Conservation (phyloP, 2,329 filamentous ascomycete species). For the Hymenoscyphus infarciens region DNA sequence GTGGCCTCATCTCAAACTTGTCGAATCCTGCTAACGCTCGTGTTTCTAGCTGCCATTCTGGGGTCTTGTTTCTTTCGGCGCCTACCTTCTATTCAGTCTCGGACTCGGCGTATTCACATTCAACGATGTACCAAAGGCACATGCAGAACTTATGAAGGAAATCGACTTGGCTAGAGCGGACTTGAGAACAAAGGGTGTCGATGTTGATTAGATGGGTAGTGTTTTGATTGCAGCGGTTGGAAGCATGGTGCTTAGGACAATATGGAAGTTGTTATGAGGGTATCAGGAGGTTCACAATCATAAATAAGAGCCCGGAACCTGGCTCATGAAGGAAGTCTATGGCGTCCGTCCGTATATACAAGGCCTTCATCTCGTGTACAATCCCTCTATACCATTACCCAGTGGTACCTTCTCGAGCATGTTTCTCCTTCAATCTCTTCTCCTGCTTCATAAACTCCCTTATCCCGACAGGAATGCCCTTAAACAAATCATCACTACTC, state of each 20-base stretch:
- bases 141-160: conserved; percentile 83
- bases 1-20: background rate
- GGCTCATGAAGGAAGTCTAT: background rate
- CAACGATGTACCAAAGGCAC: conserved; percentile 89
- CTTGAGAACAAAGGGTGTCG: conserved; percentile 69
- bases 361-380: background rate
- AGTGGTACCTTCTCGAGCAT: conserved; percentile 49
- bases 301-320: conserved; percentile 1
- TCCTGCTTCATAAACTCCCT: conserved; percentile 97
- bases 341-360: conserved; percentile 4
- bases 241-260: background rate
- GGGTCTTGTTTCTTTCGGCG: conserved; percentile 84
- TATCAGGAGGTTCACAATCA: conserved; percentile 1
- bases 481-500: conserved; percentile 68
- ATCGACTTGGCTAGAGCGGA: conserved; percentile 75
- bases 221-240: background rate
- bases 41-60: conserved; percentile 78
- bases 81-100: conserved; percentile 86
- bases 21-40: background rate
- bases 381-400: background rate
- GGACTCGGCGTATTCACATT: conserved; percentile 93
- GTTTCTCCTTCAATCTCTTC: conserved; percentile 79
- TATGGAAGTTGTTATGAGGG: background rate
- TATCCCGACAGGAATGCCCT: conserved; percentile 83
- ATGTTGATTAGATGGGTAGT: conserved; percentile 37